Base-by-base conservation (phyloP, 1,139 yeast species). In the Yamadazyma sp. region DNA sequence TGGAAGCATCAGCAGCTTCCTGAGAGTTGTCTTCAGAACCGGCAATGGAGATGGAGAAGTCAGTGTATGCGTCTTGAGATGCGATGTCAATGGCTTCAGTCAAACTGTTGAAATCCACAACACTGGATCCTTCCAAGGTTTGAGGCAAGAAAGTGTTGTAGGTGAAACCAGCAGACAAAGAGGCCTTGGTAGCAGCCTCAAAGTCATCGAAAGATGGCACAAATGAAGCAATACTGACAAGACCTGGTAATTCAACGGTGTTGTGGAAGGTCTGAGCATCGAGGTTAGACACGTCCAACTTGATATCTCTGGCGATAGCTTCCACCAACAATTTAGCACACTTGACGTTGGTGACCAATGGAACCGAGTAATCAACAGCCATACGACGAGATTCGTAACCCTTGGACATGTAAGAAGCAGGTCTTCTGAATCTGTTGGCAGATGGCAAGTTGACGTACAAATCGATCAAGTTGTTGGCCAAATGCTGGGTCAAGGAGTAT, bases 321-420 rank as follows among this genome's bases (percentile, higher is more conserved):
- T 92, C 97, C 52, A 92, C 84, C 66, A 94, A 76, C 52, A 94
- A 75, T 70, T 94, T 94, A 48, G 99, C 99, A 73, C 92, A 83
- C 71, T 94, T 94, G 52, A 92, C 98, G 61, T 94, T 94, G 51
- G 99, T 92, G 37, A 94, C 96, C 64, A 94, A 77, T 38, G 99
- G 99, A 61, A 94, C 87, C 38, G 97, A 90, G 62, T 87, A 94
- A 67, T 94, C 99, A 51, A 94, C 97, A 52, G 99, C 98, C 97
- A 94, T 86, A 76, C 99, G 94, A 77, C 99, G 95, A 39, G 97
- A 87, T 67, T 82, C 84, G 76, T 94, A 94, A 64, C 98, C 99
- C 73, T 87, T 89, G 26, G 96, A 87, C 78, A 92, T 89, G 69
- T 92, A 94, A 45, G 92, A 86, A 40, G 98, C 97, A 45, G 99